Evolutionary conservation across 2,329 filamentous ascomycete species (phyloP).

Genomic region (Lecanicillium sp.): DNA sequence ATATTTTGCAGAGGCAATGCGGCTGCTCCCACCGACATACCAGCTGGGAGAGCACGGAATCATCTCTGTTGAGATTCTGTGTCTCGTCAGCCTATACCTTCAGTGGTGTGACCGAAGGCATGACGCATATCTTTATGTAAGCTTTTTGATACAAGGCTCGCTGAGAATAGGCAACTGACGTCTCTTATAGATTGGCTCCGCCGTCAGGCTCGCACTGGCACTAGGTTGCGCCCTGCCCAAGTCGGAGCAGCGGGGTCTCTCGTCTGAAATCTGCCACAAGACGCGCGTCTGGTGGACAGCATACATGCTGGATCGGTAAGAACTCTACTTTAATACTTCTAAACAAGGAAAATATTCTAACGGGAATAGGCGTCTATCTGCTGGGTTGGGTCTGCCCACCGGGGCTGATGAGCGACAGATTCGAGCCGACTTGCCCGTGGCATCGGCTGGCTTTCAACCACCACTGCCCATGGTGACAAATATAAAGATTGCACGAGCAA

Average conservation of each 20-base stretch:
- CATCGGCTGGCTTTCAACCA: slow-evolving; percentile 16
- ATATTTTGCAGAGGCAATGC: slow-evolving; percentile 19
- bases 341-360: too few relatives aligned
- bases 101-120: slow-evolving; percentile 21
- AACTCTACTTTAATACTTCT: too few relatives aligned
- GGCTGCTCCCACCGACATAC: slow-evolving; percentile 16
- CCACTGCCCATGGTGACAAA: slow-evolving; percentile 18
- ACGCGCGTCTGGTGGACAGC: slow-evolving; percentile 22
- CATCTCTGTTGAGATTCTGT: slow-evolving; percentile 18
- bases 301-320: slow-evolving; percentile 21
- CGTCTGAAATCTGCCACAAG: slow-evolving; percentile 17
- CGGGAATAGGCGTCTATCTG: slow-evolving; percentile 20
- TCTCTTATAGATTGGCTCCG: slow-evolving; percentile 16
- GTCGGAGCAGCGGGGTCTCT: slow-evolving; percentile 17
- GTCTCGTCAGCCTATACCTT: slow-evolving; percentile 17
- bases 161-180: background rate
- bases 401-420: slow-evolving; percentile 20
- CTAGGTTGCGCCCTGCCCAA: slow-evolving; percentile 17
- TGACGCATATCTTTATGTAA: slow-evolving; percentile 20
- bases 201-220: slow-evolving; percentile 18
- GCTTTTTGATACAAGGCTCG: background rate
- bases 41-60: slow-evolving; percentile 17
- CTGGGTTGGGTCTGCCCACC: slow-evolving; percentile 17
- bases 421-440: slow-evolving; percentile 16
- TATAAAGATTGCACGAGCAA: slow-evolving; percentile 18